Base-by-base conservation (phyloP, 2,329 filamentous ascomycete genomes). In the Calycina herbarum region DNA sequence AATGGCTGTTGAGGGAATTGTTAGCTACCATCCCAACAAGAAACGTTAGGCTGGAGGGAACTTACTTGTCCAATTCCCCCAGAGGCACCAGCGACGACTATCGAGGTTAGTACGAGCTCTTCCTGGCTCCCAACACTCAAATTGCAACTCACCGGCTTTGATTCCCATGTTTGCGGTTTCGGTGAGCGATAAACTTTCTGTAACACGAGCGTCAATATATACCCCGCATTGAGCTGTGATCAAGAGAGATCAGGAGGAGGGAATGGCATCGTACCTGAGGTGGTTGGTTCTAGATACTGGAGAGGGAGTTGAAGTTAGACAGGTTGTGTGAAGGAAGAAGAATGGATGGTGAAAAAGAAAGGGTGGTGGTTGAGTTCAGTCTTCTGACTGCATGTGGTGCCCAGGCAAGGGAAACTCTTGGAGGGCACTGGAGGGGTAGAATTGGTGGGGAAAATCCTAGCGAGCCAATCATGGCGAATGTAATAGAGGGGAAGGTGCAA, bases 71-170 rank as follows among this genome's bases (percentile, higher is more conserved):
- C 95, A 88, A 99, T 99, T 84, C 95, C 95, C 83, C 95, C 95
- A 80, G 94, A 89, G 79, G 94, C 95, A 82, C 95, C 95, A 82
- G 95, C 93, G 84, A 99, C 94, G 78, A 88, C 86, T 89, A 67
- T 42, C 57, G 3, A 45, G 24, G 64, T 72, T 59, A 69, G 62
- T 42, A 61, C 20, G n/a, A 10, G 24, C 48, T 57, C 42, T 35
- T 58, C 5, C 38, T 27, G 3, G 11, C 15, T 42, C 20, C 40
- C 38, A 17, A 51, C 31, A 11, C 17, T 29, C 27, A 11, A 24
- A 15, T 27, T 29, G 35, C 17, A 42, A 75, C 81, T 73, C 82
- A 87, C 85, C 85, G 79, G 85, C 85, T 80, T 87, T 87, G 73
- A 87, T 72, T 67, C 74, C 85, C 85, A 87, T 87, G 72, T 70